phyloP scores from a whole-genome alignment of 495 filamentous ascomycete species.

The Daldinia decipiens region DNA sequence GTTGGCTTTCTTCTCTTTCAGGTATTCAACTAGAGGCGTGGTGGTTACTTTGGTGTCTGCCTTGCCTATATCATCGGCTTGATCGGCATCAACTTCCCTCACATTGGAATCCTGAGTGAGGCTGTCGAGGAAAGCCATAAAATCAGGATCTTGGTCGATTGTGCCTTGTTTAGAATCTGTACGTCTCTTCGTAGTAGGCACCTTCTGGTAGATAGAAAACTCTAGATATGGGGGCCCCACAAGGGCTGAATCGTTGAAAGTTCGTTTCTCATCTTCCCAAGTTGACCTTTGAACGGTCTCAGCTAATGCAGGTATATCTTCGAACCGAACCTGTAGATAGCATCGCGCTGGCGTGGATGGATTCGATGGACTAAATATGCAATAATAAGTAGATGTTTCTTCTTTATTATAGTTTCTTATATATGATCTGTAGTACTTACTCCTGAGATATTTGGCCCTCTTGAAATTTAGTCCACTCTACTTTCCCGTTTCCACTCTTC shows the following conservation, averaged over 20 bases:
- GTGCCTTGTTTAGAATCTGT: slow-evolving; percentile 89
- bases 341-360: slow-evolving; percentile 79
- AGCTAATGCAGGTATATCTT: slow-evolving; percentile 68
- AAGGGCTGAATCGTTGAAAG: slow-evolving; percentile 71
- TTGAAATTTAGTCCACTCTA: slow-evolving; percentile 83
- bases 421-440: slow-evolving; percentile 59
- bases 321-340: slow-evolving; percentile 74
- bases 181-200: slow-evolving; percentile 73
- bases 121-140: slow-evolving; percentile 89
- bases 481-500: slow-evolving; percentile 78
- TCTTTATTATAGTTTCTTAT: neutral
- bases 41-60: slow-evolving; percentile 73
- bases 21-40: slow-evolving; percentile 89
- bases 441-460: slow-evolving; percentile 89
- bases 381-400: slow-evolving; percentile 27
- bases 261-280: slow-evolving; percentile 80
- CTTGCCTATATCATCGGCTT: slow-evolving; percentile 64
- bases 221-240: slow-evolving; percentile 81
- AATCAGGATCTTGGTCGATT: slow-evolving; percentile 95
- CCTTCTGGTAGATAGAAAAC: slow-evolving; percentile 82
- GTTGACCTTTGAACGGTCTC: slow-evolving; percentile 70
- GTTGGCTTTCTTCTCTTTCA: slow-evolving; percentile 89
- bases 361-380: slow-evolving; percentile 71
- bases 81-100: slow-evolving; percentile 59
- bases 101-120: slow-evolving; percentile 77